Base-by-base conservation (phyloP, 805 yeast genomes). In the Cyberlindnera samutprakarnensis region DNA sequence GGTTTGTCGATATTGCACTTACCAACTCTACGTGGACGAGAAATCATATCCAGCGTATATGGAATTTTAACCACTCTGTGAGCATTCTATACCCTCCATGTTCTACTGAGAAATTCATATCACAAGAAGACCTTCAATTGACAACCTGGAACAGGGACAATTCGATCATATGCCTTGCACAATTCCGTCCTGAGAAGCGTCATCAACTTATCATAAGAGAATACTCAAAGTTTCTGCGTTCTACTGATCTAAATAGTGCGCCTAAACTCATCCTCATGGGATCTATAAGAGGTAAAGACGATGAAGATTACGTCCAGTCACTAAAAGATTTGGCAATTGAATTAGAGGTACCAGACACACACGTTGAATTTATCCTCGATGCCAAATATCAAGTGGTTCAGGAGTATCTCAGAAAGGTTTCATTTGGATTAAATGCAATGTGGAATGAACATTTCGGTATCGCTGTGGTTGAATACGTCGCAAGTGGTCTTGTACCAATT, bases 361-460 rank as follows among this genome's bases (percentile, higher is more conserved):
- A 67, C 14, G 54, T 68, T 10, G 64, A 71, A 28, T 79, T 87
- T 47, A 61, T 77, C 1, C 68, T 82, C 5, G 94, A 92, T 57
- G 80, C 90, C 18, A 68, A 85, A 8, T 84, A 84, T 60, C 66
- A 63, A 2, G 68, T 64, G 13, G 76, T 94, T 11, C 61, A 73
- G 32, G 49, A 59, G 18, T 66, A 72, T 33, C 62, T 94, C 21
- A 46, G 61, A 10, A 59, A 55, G 11, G 71, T 86, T 3, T 71
- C 76, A 17, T 76, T 74, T 48, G 98, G 98, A 5, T 63, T 92
- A 24, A 90, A 92, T 49, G 87, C 95, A 19, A 92, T 92, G 99
- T 92, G 98, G 98, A 92, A 92, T 58, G 99, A 92, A 62, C 99
- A 92, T 61, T 92, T 92, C 56, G 99, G 99, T 14, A 92, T 92